Conservation (phyloP, 1,284 basidiomycete species). For the Fistulina hepatica region DNA sequence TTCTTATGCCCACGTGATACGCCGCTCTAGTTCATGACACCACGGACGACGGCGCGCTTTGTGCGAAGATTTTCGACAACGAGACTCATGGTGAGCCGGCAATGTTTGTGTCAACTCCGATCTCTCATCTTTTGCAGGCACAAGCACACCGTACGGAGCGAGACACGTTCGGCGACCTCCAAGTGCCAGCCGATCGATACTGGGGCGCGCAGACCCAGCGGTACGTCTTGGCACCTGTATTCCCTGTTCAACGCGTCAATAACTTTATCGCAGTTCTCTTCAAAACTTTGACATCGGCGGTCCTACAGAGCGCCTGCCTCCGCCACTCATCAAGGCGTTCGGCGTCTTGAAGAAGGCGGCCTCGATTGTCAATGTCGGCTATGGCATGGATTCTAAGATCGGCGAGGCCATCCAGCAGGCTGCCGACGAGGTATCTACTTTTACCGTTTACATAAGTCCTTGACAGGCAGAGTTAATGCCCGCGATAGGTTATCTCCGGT, state of each 20-base stretch:
- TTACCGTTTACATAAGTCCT: not conserved
- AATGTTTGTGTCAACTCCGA: too few relatives aligned
- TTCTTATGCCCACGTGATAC: too few relatives aligned
- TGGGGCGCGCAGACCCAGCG: slow-evolving; percentile 99
- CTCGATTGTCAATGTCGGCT: slow-evolving; percentile 80
- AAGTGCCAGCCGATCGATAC: slow-evolving; percentile 91
- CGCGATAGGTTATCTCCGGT: slow-evolving; percentile 79
- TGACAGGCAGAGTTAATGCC: slow-evolving; percentile 3
- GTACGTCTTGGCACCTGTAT: slow-evolving; percentile 29
- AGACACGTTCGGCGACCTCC: slow-evolving; percentile 88
- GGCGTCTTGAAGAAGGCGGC: slow-evolving; percentile 98
- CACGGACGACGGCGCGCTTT: too few relatives aligned
- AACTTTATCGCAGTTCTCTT: slow-evolving; percentile 52
- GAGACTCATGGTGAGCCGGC: too few relatives aligned
- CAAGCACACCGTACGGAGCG: slow-evolving; percentile 58
- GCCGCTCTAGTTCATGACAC: too few relatives aligned
- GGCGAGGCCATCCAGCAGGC: slow-evolving; percentile 87
- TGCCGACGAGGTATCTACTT: slow-evolving; percentile 73
- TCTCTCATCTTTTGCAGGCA: slow-evolving; percentile 23
- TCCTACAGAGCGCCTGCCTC: slow-evolving; percentile 83
- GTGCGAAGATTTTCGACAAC: too few relatives aligned
- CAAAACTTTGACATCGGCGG: slow-evolving; percentile 99
- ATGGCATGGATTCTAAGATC: slow-evolving; percentile 87
- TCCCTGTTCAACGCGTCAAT: slow-evolving; percentile 3
- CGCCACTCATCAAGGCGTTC: slow-evolving; percentile 94